A percentile compares a stretch with the other conserved stretches of the same genome.
These are phyloP conservation scores for Tolypocladium pustulatum DNA, from an alignment of 2,329 filamentous ascomycete genomes.

Conservation along the genomic window DNA sequence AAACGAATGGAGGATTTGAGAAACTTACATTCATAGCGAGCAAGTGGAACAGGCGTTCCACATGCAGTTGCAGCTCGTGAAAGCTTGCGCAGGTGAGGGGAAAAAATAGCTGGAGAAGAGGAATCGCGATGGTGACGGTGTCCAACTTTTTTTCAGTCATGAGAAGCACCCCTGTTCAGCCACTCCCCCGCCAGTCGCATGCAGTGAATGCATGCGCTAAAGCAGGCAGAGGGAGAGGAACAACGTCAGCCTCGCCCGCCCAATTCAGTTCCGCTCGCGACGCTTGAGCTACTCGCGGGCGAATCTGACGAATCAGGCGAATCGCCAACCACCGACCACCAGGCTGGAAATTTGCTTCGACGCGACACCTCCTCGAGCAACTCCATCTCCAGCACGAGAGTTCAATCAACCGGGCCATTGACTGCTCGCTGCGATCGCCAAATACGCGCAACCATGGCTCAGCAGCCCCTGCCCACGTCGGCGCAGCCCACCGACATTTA, in stretches of 20 bases:
- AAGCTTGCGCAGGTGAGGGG: background rate
- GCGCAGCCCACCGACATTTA: slow-evolving; percentile 52
- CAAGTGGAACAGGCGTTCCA: slow-evolving; percentile 2
- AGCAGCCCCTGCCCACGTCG: slow-evolving; percentile 44
- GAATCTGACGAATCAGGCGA: background rate
- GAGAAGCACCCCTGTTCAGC: background rate
- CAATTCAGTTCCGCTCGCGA: background rate
- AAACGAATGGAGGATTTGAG: background rate
- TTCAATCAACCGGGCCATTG: background rate
- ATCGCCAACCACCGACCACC: background rate
- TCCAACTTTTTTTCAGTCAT: background rate
- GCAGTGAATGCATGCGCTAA: background rate
- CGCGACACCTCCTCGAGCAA: background rate
- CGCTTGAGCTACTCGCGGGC: background rate
- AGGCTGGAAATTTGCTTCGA: slow-evolving; percentile 2
- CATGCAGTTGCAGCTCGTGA: background rate
- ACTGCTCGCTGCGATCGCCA: slow-evolving; percentile 1
- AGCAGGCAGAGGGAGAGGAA: background rate
- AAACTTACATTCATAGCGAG: slow-evolving; percentile 27
- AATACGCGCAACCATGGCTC: slow-evolving; percentile 32
- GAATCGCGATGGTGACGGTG: background rate
- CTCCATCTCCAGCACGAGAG: background rate
- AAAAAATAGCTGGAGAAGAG: background rate
- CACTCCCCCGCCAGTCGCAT: slow-evolving; percentile 1
- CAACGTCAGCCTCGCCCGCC: background rate